Base-by-base conservation (phyloP, 257 asterid genomes). In the Penstemon davidsonii region DNA sequence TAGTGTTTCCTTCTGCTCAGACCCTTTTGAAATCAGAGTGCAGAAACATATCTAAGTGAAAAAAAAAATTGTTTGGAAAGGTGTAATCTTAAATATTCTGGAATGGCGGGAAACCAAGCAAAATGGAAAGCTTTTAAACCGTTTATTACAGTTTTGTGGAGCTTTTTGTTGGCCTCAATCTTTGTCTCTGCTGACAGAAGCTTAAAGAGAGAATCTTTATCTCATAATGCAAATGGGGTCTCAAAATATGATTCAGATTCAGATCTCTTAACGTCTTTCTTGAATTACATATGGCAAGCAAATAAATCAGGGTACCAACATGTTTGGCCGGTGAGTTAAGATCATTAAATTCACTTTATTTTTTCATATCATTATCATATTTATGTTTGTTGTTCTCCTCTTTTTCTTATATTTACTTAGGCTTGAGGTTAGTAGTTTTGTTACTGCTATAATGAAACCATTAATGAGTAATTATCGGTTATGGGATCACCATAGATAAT, bases 301-400 rank as follows among this genome's bases (percentile, higher is more conserved):
- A 50, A 80, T 64, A 39, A 75, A 79, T 78, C 95, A n/a, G 98
- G 92, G 53, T 92, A 87, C 86, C 85, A 86, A 2, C 98, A 86
- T 75, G 86, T 86, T 78, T 92, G 98, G 98, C 98, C 98, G 90
- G 98, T 92, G 82, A 87, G 90, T 86, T 25, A 25, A 25, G 33
- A 25, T 25, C 33, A 25, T 25, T 25, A 25, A 25, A 25, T 25
- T 25, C 2, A 25, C 33, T 25, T 25, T 25, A 25, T 25, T 25
- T 25, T 25, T 25, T 25, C 33, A 25, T 25, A 25, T 25, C 33
- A 25, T 25, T 25, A 15, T 25, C 33, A 25, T 25, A 25, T 25
- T 25, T 25, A 25, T 25, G 2, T 25, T 25, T 25, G 33, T 25
- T 25, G 33, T 25, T 15, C 18, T 15, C 18, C 18, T 15, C 18